Percentiles rank a stretch among this genome's conserved stretches.
These are phyloP conservation scores for Xylaria nigripes DNA, from an alignment of 495 filamentous ascomycete species.

Conservation along the genomic window DNA sequence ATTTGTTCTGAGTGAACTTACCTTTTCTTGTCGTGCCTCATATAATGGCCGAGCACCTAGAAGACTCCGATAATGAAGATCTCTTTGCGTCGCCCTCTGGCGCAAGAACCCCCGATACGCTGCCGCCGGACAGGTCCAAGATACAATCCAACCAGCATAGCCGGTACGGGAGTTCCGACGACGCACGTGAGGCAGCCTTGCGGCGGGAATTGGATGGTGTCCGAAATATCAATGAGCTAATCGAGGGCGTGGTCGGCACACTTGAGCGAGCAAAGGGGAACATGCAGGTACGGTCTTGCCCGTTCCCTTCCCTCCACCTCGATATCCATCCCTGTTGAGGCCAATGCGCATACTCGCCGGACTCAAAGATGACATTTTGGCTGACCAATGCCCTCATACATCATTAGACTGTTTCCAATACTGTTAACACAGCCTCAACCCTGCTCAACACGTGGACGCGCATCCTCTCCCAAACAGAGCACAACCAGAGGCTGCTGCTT, in stretches of 20 bases:
- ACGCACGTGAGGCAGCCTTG: conserved; percentile 63
- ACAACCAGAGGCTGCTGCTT: conserved; percentile 87
- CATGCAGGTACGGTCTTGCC: conserved; percentile 65
- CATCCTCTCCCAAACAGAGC: conserved; percentile 92
- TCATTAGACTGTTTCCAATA: conserved; percentile 69
- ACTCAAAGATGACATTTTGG: not conserved
- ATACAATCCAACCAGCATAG: conserved; percentile 42
- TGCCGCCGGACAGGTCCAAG: conserved; percentile 28
- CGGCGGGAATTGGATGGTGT: conserved; percentile 74
- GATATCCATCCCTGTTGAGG: not conserved
- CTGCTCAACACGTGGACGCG: conserved; percentile 95
- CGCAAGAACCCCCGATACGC: conserved; percentile 19
- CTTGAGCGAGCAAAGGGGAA: conserved; percentile 77
- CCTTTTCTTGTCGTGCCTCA: not conserved
- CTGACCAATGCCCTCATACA: not conserved
- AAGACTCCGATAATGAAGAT: conserved; percentile 55
- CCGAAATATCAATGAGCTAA: conserved; percentile 73
- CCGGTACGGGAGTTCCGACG: conserved; percentile 52
- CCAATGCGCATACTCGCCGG: not conserved
- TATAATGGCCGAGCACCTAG: conserved; percentile 40
- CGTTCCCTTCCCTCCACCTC: not conserved
- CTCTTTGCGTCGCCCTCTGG: conserved; percentile 64
- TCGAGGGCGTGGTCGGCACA: conserved; percentile 73
- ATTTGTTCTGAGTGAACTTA: not conserved
- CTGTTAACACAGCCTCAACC: conserved; percentile 79